phyloP scores from a whole-genome alignment of 148 eudicot species.

The Arctostaphylos glauca region DNA sequence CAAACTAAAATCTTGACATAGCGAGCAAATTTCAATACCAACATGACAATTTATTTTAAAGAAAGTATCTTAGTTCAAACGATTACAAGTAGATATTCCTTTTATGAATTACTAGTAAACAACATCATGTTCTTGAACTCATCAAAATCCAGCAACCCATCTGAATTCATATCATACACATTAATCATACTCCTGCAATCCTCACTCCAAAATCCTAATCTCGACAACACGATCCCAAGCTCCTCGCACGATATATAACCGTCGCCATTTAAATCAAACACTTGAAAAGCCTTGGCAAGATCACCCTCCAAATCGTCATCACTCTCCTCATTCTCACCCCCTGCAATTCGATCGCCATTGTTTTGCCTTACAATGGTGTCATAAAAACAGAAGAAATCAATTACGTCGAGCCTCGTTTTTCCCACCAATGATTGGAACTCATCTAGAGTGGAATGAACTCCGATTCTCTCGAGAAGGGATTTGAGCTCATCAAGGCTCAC shows the following conservation, averaged over 20 bases:
- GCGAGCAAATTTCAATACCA: too few species aligned
- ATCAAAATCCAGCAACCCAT: constrained; percentile 67
- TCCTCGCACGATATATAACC: constrained; percentile 60
- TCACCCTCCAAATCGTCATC: constrained; percentile 30
- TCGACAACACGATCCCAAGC: constrained; percentile 44
- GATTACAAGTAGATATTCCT: too few species aligned
- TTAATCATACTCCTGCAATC: constrained; percentile 41
- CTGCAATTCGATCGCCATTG: neutral
- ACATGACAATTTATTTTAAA: too few species aligned
- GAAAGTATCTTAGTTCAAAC: too few species aligned
- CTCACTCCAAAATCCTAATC: constrained; percentile 53
- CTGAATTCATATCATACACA: constrained; percentile 53
- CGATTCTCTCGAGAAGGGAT: constrained; percentile 40
- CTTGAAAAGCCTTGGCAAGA: constrained; percentile 42
- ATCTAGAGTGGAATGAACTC: constrained; percentile 22
- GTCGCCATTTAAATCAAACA: constrained; percentile 36
- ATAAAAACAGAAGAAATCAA: constrained; percentile 43
- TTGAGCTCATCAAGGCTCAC: constrained; percentile 54
- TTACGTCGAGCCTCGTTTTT: constrained; percentile 27
- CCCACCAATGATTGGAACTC: constrained; percentile 41
- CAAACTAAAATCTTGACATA: too few species aligned
- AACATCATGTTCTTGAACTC: constrained; percentile 84
- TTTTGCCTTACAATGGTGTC: constrained; percentile 18
- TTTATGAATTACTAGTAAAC: too few species aligned
- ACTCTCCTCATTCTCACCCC: neutral